Conservation (phyloP, 176 grass and related monocot species). For the Ampelocalamus luodianensis region DNA sequence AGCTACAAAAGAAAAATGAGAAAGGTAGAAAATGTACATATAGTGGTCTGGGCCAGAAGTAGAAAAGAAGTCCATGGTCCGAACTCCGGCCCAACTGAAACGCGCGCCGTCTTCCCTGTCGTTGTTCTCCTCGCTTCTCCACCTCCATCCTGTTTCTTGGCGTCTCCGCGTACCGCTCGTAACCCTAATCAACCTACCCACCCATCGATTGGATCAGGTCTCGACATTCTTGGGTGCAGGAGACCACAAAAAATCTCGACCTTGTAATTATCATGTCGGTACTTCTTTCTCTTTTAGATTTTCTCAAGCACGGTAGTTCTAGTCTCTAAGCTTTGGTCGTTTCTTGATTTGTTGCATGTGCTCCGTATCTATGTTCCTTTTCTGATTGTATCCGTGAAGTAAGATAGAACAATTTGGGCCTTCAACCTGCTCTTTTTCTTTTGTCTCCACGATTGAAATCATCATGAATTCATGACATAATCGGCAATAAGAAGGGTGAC, state of each 20-base stretch:
- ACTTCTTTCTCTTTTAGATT: background rate
- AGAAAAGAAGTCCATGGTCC: no score
- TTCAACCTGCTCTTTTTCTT: background rate
- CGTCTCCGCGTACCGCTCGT: background rate
- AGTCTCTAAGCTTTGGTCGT: background rate
- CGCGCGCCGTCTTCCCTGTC: no score
- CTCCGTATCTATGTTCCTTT: background rate
- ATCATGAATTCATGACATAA: background rate
- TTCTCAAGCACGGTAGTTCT: background rate
- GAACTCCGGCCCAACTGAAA: no score
- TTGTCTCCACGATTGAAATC: no score
- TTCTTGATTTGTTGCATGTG: constrained; percentile 24
- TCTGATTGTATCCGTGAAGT: background rate
- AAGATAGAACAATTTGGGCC: background rate
- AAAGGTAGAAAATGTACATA: no score
- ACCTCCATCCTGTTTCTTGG: background rate
- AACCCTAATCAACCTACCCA: constrained; percentile 33
- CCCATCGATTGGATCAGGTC: background rate
- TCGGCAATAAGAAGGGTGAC: background rate
- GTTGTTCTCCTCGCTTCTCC: background rate
- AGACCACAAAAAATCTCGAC: background rate
- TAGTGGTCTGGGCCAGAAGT: no score
- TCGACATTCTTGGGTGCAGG: background rate
- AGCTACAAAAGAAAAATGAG: no score
- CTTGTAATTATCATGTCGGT: constrained; percentile 32